phyloP scores from a whole-genome alignment of 768 basidiomycete species.

The Lactifluus volemus region DNA sequence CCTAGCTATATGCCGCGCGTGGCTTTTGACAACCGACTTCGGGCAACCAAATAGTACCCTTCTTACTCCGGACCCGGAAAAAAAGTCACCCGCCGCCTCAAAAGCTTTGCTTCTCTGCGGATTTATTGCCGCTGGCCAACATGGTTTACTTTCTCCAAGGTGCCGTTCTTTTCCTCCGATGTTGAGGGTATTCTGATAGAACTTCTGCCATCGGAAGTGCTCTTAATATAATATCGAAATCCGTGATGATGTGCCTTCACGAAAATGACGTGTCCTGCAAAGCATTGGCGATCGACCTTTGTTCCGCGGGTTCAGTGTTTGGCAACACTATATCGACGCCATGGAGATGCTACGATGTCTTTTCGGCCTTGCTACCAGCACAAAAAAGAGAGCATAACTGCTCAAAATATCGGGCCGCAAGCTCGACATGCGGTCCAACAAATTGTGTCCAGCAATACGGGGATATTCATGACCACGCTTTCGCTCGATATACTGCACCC shows the following conservation, averaged over 20 bases:
- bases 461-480: constrained; percentile 90
- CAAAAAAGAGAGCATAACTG: constrained; percentile 60
- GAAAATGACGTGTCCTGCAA: constrained; percentile 60
- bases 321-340: constrained; percentile 91
- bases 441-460: constrained; percentile 75
- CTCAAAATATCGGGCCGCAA: constrained; percentile 64
- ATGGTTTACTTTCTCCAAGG: constrained; percentile 66
- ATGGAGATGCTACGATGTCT: constrained; percentile 81
- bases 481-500: constrained; percentile 83
- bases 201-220: constrained; percentile 36
- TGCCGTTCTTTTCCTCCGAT: constrained; percentile 24
- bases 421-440: constrained; percentile 79
- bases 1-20: neutral
- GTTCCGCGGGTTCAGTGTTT: constrained; percentile 88
- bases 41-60: constrained; percentile 40
- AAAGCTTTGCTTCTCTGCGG: constrained; percentile 77
- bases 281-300: constrained; percentile 78
- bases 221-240: constrained; percentile 78
- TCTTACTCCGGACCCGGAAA: constrained; percentile 50
- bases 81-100: constrained; percentile 49
- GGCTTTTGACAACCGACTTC: constrained; percentile 12
- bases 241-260: constrained; percentile 68
- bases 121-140: constrained; percentile 72
- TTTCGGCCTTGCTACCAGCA: constrained; percentile 68
- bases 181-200: neutral